phyloP scores from a whole-genome alignment of 805 yeast species.

The Myxozyma sirexii region DNA sequence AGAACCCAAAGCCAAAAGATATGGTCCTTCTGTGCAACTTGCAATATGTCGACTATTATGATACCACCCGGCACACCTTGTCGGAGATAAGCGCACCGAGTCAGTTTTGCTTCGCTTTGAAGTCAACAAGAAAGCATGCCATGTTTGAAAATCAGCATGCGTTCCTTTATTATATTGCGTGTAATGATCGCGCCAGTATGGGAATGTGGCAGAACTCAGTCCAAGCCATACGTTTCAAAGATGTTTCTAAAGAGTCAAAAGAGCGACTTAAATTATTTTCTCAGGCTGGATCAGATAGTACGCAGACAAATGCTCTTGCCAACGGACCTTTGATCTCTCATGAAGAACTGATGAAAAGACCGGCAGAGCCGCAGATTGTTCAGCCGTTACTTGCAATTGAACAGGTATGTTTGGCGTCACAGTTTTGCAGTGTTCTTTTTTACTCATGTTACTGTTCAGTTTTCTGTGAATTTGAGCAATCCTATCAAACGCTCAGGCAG shows the following conservation, averaged over 20 bases:
- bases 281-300: not conserved
- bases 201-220: slow-evolving; percentile 22
- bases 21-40: slow-evolving; percentile 14
- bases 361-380: not conserved
- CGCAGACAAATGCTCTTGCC: not conserved
- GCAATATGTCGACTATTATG: slow-evolving; percentile 11
- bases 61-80: not conserved
- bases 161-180: slow-evolving; percentile 14
- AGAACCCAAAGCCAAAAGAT: slow-evolving; percentile 17
- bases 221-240: slow-evolving; percentile 11
- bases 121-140: slow-evolving; percentile 11
- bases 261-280: slow-evolving; percentile 6
- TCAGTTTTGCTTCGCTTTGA: slow-evolving; percentile 18
- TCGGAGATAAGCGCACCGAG: slow-evolving; percentile 1
- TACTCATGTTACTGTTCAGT: not conserved
- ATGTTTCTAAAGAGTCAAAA: slow-evolving; percentile 4
- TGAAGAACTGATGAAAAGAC: slow-evolving; percentile 8
- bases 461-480: slow-evolving; percentile 9
- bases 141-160: slow-evolving; percentile 20
- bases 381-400: slow-evolving; percentile 9
- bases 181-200: slow-evolving; percentile 16
- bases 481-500: slow-evolving; percentile 12
- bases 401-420: not conserved
- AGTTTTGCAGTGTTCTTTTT: not conserved
- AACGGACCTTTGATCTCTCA: slow-evolving; percentile 14